Evolutionary conservation across 495 filamentous ascomycete species (phyloP).

Genomic region (Entonaema liquescens): DNA sequence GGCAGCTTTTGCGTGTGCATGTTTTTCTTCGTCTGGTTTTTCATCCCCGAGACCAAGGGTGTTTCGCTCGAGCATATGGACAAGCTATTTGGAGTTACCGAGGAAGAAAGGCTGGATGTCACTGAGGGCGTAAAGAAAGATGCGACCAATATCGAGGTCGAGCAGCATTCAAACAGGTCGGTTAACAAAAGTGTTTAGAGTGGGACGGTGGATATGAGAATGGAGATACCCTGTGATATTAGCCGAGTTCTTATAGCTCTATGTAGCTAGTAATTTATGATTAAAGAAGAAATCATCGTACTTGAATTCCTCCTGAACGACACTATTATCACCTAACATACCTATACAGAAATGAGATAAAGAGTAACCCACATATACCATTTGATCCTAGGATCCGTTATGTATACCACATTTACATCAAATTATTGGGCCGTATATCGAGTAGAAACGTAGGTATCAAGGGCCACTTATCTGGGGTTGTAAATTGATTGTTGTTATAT

Average conservation of each 20-base stretch:
- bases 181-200: slow-evolving; percentile 32
- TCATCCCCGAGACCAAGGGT: slow-evolving; percentile 77
- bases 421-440: too few relatives aligned
- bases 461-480: too few relatives aligned
- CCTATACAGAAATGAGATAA: too few relatives aligned
- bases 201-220: background rate
- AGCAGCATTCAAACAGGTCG: slow-evolving; percentile 31
- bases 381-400: too few relatives aligned
- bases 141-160: slow-evolving; percentile 25
- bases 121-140: slow-evolving; percentile 21
- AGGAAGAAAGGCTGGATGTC: slow-evolving; percentile 11
- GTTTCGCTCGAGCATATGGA: slow-evolving; percentile 64
- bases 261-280: background rate
- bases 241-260: background rate
- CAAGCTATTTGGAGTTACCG: slow-evolving; percentile 57
- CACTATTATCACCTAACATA: too few relatives aligned
- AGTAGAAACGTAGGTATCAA: too few relatives aligned
- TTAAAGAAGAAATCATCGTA: background rate
- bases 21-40: slow-evolving; percentile 74
- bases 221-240: slow-evolving; percentile 19
- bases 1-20: slow-evolving; percentile 72
- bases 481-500: too few relatives aligned
- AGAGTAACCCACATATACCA: too few relatives aligned
- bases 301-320: background rate
- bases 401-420: too few relatives aligned